Evolutionary conservation across 1,284 basidiomycete genomes (phyloP), one percentile per base, ranked within the genome.

Genomic region (Cryptococcus jaspeensis): DNA sequence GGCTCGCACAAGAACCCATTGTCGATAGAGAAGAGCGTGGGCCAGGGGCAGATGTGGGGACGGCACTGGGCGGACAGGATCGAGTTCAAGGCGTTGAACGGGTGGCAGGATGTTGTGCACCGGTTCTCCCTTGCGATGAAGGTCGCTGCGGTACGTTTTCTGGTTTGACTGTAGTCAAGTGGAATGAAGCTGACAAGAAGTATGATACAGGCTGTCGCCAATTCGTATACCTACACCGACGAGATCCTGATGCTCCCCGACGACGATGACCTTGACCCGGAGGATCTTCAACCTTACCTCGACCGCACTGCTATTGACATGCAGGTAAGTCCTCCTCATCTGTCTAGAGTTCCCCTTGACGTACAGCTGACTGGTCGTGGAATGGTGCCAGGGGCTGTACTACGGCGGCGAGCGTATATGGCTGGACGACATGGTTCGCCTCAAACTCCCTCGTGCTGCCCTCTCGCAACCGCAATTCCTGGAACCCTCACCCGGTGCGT

Each of bases 331-430:
- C 28, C 28, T 5, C 9, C 4, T 32, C 28, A 32, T 9, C 28
- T 9, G 28, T 32, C 28, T 9, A 32, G 9, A 5, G 28, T n/a
- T 9, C 28, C 28, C 9, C 28, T 32, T 9, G 4, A 32, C 9
- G 28, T 32, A 32, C 9, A 32, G 28, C 28, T 32, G 28, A 32
- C 28, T 32, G 28, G 4, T 32, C 20, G 13, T 18, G 37, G 15
- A n/a, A 15, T 32, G 32, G 53, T 50, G 50, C 23, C 88, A 92
- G 72, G 90, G 90, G 0, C 69, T 92, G 13, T 93, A 89, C 89
- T 89, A 87, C 86, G 91, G 90, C 9, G 83, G 86, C 0, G 91
- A 93, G 71, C 83, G 89, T n/a, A 87, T 93, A 53, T 93, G 90
- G 90, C 79, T 82, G 8, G 88, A 88, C 58, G 90, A 93, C 62